Conservation (phyloP, 352 stramenopile genomes). For the Phytopythium chamaehyphon region DNA sequence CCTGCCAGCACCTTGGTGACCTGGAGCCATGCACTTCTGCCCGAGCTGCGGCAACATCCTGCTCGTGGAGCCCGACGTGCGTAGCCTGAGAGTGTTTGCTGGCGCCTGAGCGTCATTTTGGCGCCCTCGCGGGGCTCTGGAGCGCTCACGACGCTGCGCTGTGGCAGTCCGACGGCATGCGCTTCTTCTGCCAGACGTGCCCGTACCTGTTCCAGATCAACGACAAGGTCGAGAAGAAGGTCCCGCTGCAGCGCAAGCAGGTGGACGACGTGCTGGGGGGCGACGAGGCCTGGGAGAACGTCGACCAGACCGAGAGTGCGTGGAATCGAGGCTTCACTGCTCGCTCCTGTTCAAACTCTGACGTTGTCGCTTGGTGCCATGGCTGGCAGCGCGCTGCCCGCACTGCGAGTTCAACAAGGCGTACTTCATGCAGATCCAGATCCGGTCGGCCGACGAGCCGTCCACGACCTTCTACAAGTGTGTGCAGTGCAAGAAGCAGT, state of each 20-base stretch:
- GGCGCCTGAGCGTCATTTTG: not conserved
- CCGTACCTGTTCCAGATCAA: slow-evolving; percentile 88
- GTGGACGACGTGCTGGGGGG: slow-evolving; percentile 98
- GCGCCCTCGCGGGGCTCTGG: slow-evolving; percentile 1
- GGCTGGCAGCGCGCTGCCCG: slow-evolving; percentile 84
- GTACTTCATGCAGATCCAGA: slow-evolving; percentile 99
- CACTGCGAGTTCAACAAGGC: slow-evolving; percentile 94
- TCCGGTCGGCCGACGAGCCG: slow-evolving; percentile 96
- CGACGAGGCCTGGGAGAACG: slow-evolving; percentile 97
- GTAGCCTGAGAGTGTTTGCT: slow-evolving; percentile 6
- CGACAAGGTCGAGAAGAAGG: slow-evolving; percentile 87
- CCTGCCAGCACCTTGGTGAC: not conserved
- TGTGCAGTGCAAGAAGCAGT: slow-evolving; percentile 96
- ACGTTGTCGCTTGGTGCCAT: not conserved
- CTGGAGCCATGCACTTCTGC: slow-evolving; percentile 83
- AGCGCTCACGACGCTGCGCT: not conserved
- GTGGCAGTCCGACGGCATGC: slow-evolving; percentile 75
- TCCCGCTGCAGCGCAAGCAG: slow-evolving; percentile 93
- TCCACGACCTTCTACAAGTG: slow-evolving; percentile 99
- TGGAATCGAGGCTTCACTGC: slow-evolving; percentile 5
- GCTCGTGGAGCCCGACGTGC: slow-evolving; percentile 83
- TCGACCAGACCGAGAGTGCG: slow-evolving; percentile 94
- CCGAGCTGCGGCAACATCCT: slow-evolving; percentile 89
- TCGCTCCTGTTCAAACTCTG: not conserved
- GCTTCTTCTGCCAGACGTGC: slow-evolving; percentile 89